Conservation (phyloP, 2,329 filamentous ascomycete species). For the Penicillium sp. region DNA sequence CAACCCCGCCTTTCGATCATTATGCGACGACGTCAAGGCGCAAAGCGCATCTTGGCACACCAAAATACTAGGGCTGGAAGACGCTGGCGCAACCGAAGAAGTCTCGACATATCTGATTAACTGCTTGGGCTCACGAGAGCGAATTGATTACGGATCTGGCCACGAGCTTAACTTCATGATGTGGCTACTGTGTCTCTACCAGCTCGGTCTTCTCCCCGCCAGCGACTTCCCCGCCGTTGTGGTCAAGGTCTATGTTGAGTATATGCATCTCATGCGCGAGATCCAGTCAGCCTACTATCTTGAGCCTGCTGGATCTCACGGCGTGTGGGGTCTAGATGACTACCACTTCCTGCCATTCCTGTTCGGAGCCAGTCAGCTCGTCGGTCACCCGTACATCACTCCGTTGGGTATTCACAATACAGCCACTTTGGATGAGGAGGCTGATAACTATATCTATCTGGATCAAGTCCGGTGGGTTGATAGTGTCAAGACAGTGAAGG, state of each 20-base stretch:
- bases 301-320: slow-evolving; percentile 93
- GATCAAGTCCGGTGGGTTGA: slow-evolving; percentile 94
- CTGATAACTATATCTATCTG: slow-evolving; percentile 81
- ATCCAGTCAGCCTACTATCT: slow-evolving; percentile 94
- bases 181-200: slow-evolving; percentile 92
- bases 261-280: slow-evolving; percentile 80
- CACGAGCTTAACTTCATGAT: slow-evolving; percentile 97
- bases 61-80: slow-evolving; percentile 39
- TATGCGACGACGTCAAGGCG: slow-evolving; percentile 59
- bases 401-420: slow-evolving; percentile 82
- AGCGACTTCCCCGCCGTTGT: slow-evolving; percentile 72
- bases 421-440: slow-evolving; percentile 82
- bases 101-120: slow-evolving; percentile 76
- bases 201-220: slow-evolving; percentile 64
- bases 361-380: slow-evolving; percentile 85
- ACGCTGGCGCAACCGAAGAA: slow-evolving; percentile 62
- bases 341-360: slow-evolving; percentile 97
- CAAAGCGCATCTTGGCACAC: slow-evolving; percentile 44
- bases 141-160: slow-evolving; percentile 95
- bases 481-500: slow-evolving; percentile 92
- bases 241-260: slow-evolving; percentile 75
- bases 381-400: slow-evolving; percentile 78
- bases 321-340: slow-evolving; percentile 96
- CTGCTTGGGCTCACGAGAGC: slow-evolving; percentile 78
- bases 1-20: slow-evolving; percentile 84